Evolutionary conservation across 1,284 basidiomycete species (phyloP).

Genomic region (Xerocomus nothofagi): DNA sequence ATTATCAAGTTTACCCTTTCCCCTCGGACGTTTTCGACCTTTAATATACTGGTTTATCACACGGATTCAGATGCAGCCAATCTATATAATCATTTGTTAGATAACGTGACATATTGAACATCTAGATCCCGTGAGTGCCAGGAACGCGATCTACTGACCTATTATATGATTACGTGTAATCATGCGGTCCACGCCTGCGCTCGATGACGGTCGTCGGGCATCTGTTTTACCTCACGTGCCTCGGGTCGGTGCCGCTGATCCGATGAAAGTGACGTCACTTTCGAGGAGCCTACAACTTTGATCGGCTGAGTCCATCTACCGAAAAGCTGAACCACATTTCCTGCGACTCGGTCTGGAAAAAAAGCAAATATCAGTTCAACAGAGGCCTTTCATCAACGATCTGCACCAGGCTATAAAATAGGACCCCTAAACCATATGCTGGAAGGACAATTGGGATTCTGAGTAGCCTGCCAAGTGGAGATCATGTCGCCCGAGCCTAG

Average conservation of each 20-base stretch:
- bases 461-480: too few relatives aligned
- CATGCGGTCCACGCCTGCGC: neutral
- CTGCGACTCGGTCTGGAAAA: too few relatives aligned
- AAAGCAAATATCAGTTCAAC: too few relatives aligned
- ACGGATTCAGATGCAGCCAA: neutral
- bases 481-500: too few relatives aligned
- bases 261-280: too few relatives aligned
- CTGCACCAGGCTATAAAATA: too few relatives aligned
- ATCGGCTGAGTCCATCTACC: too few relatives aligned
- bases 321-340: too few relatives aligned
- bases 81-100: constrained; percentile 10
- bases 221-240: neutral
- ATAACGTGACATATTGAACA: neutral
- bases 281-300: too few relatives aligned
- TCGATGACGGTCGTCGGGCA: neutral
- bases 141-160: neutral
- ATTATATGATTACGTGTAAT: neutral
- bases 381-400: too few relatives aligned
- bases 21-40: neutral
- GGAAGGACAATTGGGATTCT: too few relatives aligned
- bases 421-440: too few relatives aligned
- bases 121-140: neutral
- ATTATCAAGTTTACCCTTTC: constrained; percentile 1
- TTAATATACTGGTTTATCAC: neutral
- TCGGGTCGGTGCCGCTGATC: neutral